A percentile compares a stretch with the other conserved stretches of the same genome.
phyloP scores from a whole-genome alignment of 768 basidiomycete genomes.

The Rhodosporidiobolus odoratus region DNA sequence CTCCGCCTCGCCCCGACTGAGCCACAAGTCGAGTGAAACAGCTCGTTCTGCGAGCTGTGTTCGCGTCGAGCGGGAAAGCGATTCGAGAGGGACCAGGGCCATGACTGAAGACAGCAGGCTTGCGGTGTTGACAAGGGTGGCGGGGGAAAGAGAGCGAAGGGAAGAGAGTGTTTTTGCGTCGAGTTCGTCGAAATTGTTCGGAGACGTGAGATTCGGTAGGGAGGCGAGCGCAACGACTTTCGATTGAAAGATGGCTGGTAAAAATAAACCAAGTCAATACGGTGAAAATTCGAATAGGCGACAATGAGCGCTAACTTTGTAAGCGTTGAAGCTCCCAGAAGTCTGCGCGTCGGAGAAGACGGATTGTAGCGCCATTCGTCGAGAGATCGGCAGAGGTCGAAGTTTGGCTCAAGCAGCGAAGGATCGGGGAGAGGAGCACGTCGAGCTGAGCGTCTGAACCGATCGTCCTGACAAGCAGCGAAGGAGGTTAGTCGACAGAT shows the following conservation, averaged over 20 bases:
- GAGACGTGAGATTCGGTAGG: slow-evolving; percentile 1
- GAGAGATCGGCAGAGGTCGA: not conserved
- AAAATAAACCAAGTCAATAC: not conserved
- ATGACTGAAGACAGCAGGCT: not conserved
- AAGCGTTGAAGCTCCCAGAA: slow-evolving; percentile 26
- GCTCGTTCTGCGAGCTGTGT: slow-evolving; percentile 10
- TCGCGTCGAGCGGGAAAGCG: slow-evolving; percentile 4
- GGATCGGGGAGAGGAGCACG: not conserved
- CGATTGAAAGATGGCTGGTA: slow-evolving; percentile 9
- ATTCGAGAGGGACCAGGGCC: slow-evolving; percentile 23
- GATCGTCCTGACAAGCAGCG: not conserved
- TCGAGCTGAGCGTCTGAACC: no score
- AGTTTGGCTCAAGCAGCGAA: not conserved
- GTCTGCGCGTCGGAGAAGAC: slow-evolving; percentile 18
- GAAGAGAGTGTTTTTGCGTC: not conserved
- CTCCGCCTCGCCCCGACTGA: not conserved
- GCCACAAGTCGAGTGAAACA: slow-evolving; percentile 19
- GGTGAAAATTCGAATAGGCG: no score
- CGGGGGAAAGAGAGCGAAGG: not conserved
- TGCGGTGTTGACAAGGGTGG: not conserved
- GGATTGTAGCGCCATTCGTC: not conserved
- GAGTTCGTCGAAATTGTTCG: not conserved
- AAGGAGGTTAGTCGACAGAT: not conserved
- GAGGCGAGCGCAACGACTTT: slow-evolving; percentile 17
- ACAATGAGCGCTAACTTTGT: not conserved